Conservation (phyloP, 2,329 filamentous ascomycete species). For the Endothia cerciana region DNA sequence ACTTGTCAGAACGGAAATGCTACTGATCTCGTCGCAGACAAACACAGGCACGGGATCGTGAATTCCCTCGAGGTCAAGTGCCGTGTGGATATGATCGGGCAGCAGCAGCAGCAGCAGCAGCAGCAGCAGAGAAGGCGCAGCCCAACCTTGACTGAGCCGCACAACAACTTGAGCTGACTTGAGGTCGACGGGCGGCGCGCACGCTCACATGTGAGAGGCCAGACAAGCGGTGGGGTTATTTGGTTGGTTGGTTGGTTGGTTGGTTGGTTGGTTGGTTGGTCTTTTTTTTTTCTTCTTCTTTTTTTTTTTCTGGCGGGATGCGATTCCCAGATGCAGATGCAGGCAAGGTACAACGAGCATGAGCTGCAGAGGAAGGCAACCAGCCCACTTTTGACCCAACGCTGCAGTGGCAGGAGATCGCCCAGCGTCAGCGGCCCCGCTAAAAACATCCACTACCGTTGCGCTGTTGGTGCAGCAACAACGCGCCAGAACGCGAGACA, state of each 20-base stretch:
- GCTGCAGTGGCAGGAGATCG: conserved; percentile 4
- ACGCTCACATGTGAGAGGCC: background rate
- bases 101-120: no score
- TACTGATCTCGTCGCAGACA: background rate
- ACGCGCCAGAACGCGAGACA: conserved; percentile 10
- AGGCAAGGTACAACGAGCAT: conserved; percentile 5
- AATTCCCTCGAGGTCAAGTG: background rate
- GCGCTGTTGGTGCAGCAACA: conserved; percentile 35
- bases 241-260: no score
- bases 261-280: no score
- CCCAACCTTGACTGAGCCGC: background rate
- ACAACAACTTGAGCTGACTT: background rate
- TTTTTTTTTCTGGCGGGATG: conserved; percentile 10
- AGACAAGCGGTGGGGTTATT: conserved; percentile 8
- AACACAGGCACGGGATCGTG: background rate
- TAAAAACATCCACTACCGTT: conserved; percentile 11
- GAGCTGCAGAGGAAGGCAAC: background rate
- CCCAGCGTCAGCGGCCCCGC: conserved; percentile 27
- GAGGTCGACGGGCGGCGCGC: background rate
- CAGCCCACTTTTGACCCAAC: conserved; percentile 7
- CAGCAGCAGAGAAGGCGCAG: background rate
- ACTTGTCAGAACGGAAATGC: background rate
- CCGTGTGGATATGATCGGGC: background rate
- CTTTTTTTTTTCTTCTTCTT: no score
- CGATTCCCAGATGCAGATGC: conserved; percentile 6